Evolutionary conservation across 345 rosid genomes (phyloP), one percentile per base, ranked within the genome.

Genomic region (Rhizophora mangle): DNA sequence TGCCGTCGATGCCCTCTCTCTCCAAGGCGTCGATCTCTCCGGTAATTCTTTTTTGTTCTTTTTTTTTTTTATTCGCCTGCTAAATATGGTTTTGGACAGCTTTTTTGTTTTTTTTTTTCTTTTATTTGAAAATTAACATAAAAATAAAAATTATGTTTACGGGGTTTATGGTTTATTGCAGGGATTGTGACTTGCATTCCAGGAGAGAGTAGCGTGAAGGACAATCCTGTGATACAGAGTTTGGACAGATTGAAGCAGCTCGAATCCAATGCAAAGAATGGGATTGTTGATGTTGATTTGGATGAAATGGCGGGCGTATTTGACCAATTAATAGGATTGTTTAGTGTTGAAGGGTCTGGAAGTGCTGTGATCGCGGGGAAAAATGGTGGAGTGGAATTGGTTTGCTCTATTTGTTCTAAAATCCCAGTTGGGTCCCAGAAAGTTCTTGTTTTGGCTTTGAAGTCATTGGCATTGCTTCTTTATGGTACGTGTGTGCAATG

Each of bases 11-110:
- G 81, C 99, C 24, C 96, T 95, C 68, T 67, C 89, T 53, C 92
- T 90, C 65, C 96, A 92, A 82, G 92, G 92, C 87, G 99, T 90
- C 72, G 93, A 88, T 92, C 92, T 95, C 81, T 86, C 92, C 3
- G 97, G 97, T 89, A 51, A 24, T 6, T 4, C 8, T 8, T 15
- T 3, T 3, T 55, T 13, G n/a, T 10, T 20, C 7, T 54, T 54
- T n/a, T 24, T 21, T 6, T 21, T 18, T 51, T 51, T 18, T 15
- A 11, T 19, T 20, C 9, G 24, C 27, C 32, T 10, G 16, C 29
- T 21, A 29, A 20, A 8, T 46, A 6, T 13, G 16, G 60, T 55
- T 26, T 51, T 69, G n/a, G 2, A 47, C 39, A 32, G 63, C 20
- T 37, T 70, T 15, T 22, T 37, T 3, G 11, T 21, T 7, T n/a